Conservation (phyloP, 129 eudicot genomes). For the Mikania micrantha region DNA sequence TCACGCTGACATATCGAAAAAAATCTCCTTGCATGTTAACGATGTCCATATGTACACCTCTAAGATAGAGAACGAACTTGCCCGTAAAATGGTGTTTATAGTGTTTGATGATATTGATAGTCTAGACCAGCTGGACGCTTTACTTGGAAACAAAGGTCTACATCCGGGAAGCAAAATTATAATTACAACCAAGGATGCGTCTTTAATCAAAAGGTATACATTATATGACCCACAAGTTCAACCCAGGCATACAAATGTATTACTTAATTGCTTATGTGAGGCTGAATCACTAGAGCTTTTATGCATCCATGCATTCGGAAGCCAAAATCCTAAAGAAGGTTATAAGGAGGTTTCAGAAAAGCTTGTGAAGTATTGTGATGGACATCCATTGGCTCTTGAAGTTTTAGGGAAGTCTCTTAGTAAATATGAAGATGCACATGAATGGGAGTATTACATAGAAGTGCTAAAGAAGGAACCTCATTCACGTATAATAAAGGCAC, state of each 20-base stretch:
- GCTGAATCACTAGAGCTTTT: conserved; percentile 22
- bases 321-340: too few relatives aligned
- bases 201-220: not conserved
- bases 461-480: conserved; percentile 9
- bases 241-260: not conserved
- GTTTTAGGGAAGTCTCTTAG: conserved; percentile 20
- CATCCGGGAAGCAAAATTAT: conserved; percentile 28
- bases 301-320: conserved; percentile 35
- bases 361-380: too few relatives aligned
- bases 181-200: too few relatives aligned
- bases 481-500: not conserved
- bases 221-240: not conserved
- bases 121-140: not conserved
- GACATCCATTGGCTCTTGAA: conserved; percentile 26
- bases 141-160: not conserved
- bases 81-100: conserved; percentile 10
- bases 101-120: conserved; percentile 21
- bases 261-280: not conserved
- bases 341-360: too few relatives aligned
- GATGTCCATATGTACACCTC: conserved; percentile 3
- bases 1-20: conserved; percentile 1
- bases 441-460: conserved; percentile 17
- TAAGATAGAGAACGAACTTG: conserved; percentile 9
- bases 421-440: not conserved
- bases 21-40: not conserved